A percentile compares a stretch with the other conserved stretches of the same genome.
Conservation (phyloP, 345 rosid species). For the Populus pruinosa region DNA sequence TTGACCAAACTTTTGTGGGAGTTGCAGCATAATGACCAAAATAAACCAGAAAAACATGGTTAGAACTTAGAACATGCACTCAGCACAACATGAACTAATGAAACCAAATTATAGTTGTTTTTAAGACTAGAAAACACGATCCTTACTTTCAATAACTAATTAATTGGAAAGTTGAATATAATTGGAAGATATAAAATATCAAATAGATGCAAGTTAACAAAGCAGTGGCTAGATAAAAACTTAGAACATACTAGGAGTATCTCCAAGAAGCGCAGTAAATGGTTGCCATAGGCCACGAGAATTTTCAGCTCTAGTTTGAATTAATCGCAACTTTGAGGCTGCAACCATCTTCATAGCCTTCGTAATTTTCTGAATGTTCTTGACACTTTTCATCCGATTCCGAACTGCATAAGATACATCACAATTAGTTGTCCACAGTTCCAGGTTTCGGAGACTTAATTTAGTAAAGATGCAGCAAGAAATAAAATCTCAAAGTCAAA, state of each 20-base stretch:
- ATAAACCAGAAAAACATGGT: neutral
- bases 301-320: slow-evolving; percentile 81
- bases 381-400: slow-evolving; percentile 97
- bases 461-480: neutral
- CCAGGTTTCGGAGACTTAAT: neutral
- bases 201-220: too few relatives aligned
- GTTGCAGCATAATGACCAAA: neutral
- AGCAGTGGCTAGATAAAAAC: neutral
- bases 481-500: neutral
- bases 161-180: neutral
- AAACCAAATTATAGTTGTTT: neutral
- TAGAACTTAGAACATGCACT: neutral
- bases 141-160: neutral
- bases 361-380: slow-evolving; percentile 93
- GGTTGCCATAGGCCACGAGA: slow-evolving; percentile 99
- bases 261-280: slow-evolving; percentile 72
- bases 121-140: neutral
- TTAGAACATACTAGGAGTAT: slow-evolving; percentile 50
- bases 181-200: neutral
- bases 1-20: neutral
- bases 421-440: slow-evolving; percentile 9
- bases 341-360: slow-evolving; percentile 99
- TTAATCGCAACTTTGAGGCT: slow-evolving; percentile 88
- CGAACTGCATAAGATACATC: slow-evolving; percentile 56
- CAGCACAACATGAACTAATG: neutral